Percentiles rank a stretch among this genome's conserved stretches.
phyloP scores from a whole-genome alignment of 1,284 basidiomycete species.

The Athelia psychrophila region DNA sequence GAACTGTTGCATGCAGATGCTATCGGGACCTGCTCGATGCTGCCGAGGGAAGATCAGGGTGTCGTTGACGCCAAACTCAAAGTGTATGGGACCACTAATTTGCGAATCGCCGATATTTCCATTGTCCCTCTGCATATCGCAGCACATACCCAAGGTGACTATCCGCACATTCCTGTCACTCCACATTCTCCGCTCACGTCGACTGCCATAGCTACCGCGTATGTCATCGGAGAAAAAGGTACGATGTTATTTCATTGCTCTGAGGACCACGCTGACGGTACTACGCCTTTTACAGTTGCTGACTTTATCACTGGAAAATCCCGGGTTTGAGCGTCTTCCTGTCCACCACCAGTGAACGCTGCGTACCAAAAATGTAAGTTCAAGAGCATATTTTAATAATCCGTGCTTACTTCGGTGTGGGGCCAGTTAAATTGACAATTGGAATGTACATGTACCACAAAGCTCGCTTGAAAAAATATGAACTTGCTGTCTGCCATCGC shows the following conservation, averaged over 20 bases:
- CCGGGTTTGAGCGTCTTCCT: background rate
- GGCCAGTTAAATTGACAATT: too few relatives aligned
- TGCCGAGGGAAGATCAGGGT: slow-evolving; percentile 35
- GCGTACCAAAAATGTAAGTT: too few relatives aligned
- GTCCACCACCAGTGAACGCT: too few relatives aligned
- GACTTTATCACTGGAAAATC: background rate
- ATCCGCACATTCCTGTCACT: too few relatives aligned
- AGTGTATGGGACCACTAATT: slow-evolving; percentile 12
- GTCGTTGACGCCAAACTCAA: slow-evolving; percentile 32
- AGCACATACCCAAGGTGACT: background rate
- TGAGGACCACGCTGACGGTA: too few relatives aligned
- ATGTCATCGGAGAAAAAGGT: slow-evolving; percentile 1
- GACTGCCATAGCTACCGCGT: background rate
- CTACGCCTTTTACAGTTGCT: background rate
- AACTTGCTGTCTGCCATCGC: too few relatives aligned
- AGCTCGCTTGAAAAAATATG: too few relatives aligned
- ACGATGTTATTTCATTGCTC: background rate
- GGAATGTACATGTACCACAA: too few relatives aligned
- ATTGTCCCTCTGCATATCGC: background rate
- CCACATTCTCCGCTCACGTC: background rate
- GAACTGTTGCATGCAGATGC: slow-evolving; percentile 19
- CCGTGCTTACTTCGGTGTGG: too few relatives aligned
- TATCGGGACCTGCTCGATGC: slow-evolving; percentile 34
- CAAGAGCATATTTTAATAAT: too few relatives aligned
- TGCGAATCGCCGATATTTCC: slow-evolving; percentile 11